Evolutionary conservation across 148 eudicot species (phyloP).

Genomic region (Cornus kousa): DNA sequence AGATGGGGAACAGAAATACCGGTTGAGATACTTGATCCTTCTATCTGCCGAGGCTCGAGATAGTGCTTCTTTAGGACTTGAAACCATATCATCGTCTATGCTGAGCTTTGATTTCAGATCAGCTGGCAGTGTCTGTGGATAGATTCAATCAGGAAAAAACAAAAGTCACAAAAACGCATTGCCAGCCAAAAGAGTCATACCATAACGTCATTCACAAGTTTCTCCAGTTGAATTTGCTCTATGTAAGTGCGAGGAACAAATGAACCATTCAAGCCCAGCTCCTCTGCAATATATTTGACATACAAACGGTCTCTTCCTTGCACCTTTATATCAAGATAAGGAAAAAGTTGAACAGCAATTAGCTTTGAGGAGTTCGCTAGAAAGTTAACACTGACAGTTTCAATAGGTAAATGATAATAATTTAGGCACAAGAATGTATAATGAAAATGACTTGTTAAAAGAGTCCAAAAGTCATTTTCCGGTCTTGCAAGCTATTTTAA

Average conservation of each 20-base stretch:
- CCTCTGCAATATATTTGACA: constrained; percentile 69
- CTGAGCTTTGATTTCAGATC: constrained; percentile 91
- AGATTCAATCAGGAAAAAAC: constrained; percentile 20
- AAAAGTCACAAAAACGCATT: constrained; percentile 14
- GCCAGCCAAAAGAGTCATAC: constrained; percentile 37
- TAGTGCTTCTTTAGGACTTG: constrained; percentile 96
- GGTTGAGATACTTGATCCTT: constrained; percentile 64
- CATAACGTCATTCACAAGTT: constrained; percentile 90
- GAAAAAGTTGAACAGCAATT: neutral
- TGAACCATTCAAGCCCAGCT: constrained; percentile 86
- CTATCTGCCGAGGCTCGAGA: constrained; percentile 93
- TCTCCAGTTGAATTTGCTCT: constrained; percentile 94
- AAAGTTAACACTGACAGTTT: neutral
- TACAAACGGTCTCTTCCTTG: constrained; percentile 91
- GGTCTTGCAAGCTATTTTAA: neutral
- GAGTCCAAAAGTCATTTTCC: neutral
- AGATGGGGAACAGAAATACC: constrained; percentile 33
- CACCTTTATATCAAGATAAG: constrained; percentile 45
- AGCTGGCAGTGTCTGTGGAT: constrained; percentile 79
- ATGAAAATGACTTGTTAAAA: neutral
- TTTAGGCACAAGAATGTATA: neutral
- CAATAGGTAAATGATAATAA: neutral
- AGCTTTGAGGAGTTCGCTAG: constrained; percentile 3
- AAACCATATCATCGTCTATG: constrained; percentile 77
- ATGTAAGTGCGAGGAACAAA: constrained; percentile 90